Conservation (phyloP, 331 rosid species). For the Spiraea crenata region DNA sequence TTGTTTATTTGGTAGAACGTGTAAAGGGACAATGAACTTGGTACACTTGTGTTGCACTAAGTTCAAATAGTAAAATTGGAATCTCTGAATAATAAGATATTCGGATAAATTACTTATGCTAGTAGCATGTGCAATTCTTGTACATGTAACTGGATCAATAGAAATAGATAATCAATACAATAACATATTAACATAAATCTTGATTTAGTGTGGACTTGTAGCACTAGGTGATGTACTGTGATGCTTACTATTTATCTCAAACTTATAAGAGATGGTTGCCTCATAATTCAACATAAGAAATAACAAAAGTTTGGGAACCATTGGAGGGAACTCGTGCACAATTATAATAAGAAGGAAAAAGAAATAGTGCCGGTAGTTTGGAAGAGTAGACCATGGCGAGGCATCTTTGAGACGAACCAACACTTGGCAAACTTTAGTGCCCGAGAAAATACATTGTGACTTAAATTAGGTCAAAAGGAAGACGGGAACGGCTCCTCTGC, state of each 20-base stretch:
- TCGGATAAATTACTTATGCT: too few species aligned
- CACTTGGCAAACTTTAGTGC: neutral
- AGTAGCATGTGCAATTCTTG: too few species aligned
- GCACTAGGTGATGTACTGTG: too few species aligned
- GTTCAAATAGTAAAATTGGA: too few species aligned
- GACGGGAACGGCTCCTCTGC: too few species aligned
- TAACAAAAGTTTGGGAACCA: conserved; percentile 1
- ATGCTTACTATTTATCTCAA: too few species aligned
- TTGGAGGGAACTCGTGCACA: conserved; percentile 22
- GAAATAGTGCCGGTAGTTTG: conserved; percentile 1
- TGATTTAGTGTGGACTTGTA: too few species aligned
- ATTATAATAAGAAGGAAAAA: neutral
- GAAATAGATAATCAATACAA: too few species aligned
- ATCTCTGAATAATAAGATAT: too few species aligned
- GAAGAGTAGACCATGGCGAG: neutral
- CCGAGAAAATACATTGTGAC: conserved; percentile 7
- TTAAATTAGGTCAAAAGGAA: conserved; percentile 9
- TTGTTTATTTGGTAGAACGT: neutral
- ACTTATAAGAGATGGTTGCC: too few species aligned
- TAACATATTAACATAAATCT: too few species aligned
- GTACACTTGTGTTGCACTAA: neutral
- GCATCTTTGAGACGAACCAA: conserved; percentile 9
- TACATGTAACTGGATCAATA: too few species aligned
- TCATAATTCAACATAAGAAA: neutral
- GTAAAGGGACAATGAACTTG: conserved; percentile 15